Conservation (phyloP, 306 rosid species). For the Elaeagnus macrophylla region DNA sequence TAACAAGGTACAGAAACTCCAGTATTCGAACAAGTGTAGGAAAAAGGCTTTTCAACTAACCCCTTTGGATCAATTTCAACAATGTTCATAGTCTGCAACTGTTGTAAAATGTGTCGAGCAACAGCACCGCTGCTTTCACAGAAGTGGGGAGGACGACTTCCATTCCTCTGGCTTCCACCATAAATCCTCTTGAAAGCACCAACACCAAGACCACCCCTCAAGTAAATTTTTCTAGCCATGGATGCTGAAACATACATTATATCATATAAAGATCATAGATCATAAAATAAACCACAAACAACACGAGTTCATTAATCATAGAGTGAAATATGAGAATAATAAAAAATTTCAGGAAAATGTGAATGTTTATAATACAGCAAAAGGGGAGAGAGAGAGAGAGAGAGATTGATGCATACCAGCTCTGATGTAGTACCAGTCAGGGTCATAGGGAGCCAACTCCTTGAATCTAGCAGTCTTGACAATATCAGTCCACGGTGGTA, state of each 20-base stretch:
- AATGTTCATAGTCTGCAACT: slow-evolving; percentile 30
- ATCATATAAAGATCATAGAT: too few species aligned
- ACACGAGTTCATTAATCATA: too few species aligned
- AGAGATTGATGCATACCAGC: neutral
- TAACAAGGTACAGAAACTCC: too few species aligned
- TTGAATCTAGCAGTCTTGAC: slow-evolving; percentile 50
- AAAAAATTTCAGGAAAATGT: neutral
- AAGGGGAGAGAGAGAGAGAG: neutral
- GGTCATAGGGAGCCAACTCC: slow-evolving; percentile 52
- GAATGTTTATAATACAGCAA: neutral
- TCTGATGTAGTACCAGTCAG: slow-evolving; percentile 18
- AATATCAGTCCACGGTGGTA: slow-evolving; percentile 49
- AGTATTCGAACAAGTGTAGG: too few species aligned
- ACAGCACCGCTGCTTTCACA: slow-evolving; percentile 53
- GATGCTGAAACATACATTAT: slow-evolving; percentile 24
- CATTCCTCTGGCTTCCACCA: slow-evolving; percentile 55
- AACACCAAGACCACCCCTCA: slow-evolving; percentile 60
- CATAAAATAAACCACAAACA: too few species aligned
- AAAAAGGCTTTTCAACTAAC: slow-evolving; percentile 16
- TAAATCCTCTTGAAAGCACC: slow-evolving; percentile 49
- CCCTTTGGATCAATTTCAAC: slow-evolving; percentile 40
- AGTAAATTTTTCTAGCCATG: slow-evolving; percentile 57
- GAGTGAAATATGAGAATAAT: too few species aligned
- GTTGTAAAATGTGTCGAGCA: slow-evolving; percentile 44
- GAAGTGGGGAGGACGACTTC: slow-evolving; percentile 59